phyloP scores from a whole-genome alignment of 495 filamentous ascomycete species.

The Aspergillus kassunensis region DNA sequence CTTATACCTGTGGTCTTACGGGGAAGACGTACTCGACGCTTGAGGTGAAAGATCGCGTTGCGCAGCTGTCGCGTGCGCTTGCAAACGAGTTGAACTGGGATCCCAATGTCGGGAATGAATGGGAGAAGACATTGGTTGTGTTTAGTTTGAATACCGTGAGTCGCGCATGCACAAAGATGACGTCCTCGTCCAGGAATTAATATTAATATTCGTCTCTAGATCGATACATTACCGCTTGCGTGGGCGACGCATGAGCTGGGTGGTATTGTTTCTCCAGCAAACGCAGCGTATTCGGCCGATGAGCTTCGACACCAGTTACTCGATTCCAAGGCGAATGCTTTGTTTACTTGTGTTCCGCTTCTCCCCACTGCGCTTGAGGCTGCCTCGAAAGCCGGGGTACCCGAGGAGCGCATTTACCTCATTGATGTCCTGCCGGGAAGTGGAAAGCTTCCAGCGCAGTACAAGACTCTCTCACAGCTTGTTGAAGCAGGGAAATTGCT shows the following conservation, averaged over 20 bases:
- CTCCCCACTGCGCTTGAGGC: conserved; percentile 67
- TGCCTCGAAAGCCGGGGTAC: conserved; percentile 61
- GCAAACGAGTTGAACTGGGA: conserved; percentile 71
- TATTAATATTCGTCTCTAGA: conserved; percentile 41
- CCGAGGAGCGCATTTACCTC: conserved; percentile 69
- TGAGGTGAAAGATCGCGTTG: conserved; percentile 64
- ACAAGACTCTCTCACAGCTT: conserved; percentile 69
- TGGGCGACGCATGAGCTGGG: conserved; percentile 75
- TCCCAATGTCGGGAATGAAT: conserved; percentile 71
- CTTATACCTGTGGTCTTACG: conserved; percentile 78
- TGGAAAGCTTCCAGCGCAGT: conserved; percentile 52
- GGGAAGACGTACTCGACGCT: conserved; percentile 65
- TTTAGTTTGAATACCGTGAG: conserved; percentile 80
- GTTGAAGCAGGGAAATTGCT: conserved; percentile 60
- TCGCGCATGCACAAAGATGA: conserved; percentile 64
- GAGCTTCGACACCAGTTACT: conserved; percentile 79
- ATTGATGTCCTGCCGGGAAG: conserved; percentile 34
- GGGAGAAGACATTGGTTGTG: conserved; percentile 78
- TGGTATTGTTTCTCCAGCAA: conserved; percentile 75
- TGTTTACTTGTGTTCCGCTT: conserved; percentile 78
- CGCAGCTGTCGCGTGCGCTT: conserved; percentile 66
- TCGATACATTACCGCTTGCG: conserved; percentile 72
- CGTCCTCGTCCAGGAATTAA: neutral
- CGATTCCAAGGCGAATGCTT: conserved; percentile 66
- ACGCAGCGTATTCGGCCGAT: conserved; percentile 71